Percentiles rank a stretch among this genome's conserved stretches.
Evolutionary conservation across 2,329 filamentous ascomycete genomes (phyloP).

Genomic region (Hortaea sp.): DNA sequence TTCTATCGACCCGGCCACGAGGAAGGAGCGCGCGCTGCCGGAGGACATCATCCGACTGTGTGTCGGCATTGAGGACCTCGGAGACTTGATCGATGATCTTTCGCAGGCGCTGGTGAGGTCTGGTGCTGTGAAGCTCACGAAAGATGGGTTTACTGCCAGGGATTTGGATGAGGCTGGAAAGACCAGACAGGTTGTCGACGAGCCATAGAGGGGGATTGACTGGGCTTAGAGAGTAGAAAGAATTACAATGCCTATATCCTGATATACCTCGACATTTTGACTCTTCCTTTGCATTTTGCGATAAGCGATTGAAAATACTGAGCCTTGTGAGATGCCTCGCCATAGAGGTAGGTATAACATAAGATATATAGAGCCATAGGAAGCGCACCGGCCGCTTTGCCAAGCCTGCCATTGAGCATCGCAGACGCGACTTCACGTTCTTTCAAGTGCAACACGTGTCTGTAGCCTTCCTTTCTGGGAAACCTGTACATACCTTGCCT

Average conservation of each 20-base stretch:
- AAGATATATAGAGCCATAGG: too few relatives aligned
- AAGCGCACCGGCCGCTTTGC: not conserved
- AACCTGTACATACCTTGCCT: not conserved
- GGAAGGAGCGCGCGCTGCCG: constrained; percentile 79
- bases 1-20: constrained; percentile 91
- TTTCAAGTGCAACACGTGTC: not conserved
- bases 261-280: too few relatives aligned
- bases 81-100: constrained; percentile 88
- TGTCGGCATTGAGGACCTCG: constrained; percentile 87
- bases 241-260: too few relatives aligned
- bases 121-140: constrained; percentile 76
- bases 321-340: too few relatives aligned
- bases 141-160: constrained; percentile 61
- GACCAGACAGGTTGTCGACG: constrained; percentile 27
- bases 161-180: constrained; percentile 17
- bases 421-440: not conserved
- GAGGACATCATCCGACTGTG: constrained; percentile 94
- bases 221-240: too few relatives aligned
- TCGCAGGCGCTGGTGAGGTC: constrained; percentile 87
- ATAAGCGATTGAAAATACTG: too few relatives aligned
- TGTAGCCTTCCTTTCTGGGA: not conserved
- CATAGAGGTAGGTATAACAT: too few relatives aligned
- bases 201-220: constrained; percentile 15
- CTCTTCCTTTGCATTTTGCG: too few relatives aligned
- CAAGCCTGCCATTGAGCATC: not conserved